A percentile compares a stretch with the other conserved stretches of the same genome.
Evolutionary conservation across 352 stramenopile genomes (phyloP).

Genomic region (Phytophthora pistaciae): DNA sequence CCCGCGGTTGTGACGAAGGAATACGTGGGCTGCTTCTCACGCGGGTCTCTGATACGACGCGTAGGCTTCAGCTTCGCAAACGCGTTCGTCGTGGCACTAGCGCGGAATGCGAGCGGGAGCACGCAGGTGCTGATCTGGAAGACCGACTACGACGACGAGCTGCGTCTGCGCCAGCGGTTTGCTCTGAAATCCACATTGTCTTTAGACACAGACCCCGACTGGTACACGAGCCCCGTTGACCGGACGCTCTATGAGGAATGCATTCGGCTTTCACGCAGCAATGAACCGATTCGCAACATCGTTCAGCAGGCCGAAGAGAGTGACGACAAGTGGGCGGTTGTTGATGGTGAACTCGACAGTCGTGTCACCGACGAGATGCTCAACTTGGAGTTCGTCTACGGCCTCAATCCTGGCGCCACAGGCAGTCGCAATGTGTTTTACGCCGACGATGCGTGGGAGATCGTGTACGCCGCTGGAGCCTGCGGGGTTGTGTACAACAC

Average conservation of each 20-base stretch:
- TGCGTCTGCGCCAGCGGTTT: constrained; percentile 48
- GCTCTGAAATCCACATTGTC: constrained; percentile 25
- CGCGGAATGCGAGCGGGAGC: constrained; percentile 40
- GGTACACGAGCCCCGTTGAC: constrained; percentile 34
- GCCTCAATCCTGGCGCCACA: constrained; percentile 62
- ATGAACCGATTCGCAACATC: background rate
- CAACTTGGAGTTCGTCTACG: constrained; percentile 82
- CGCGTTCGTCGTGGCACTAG: constrained; percentile 61
- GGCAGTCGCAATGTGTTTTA: constrained; percentile 80
- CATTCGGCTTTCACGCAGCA: constrained; percentile 12
- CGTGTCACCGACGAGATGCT: constrained; percentile 38
- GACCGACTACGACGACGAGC: constrained; percentile 80
- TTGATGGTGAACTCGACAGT: constrained; percentile 1
- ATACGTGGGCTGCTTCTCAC: constrained; percentile 60
- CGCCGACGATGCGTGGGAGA: constrained; percentile 74
- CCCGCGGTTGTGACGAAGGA: constrained; percentile 60
- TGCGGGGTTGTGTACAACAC: constrained; percentile 89
- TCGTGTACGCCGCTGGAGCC: constrained; percentile 84
- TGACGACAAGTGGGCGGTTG: constrained; percentile 11
- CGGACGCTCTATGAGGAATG: constrained; percentile 24
- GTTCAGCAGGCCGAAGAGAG: constrained; percentile 11
- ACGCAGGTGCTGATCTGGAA: constrained; percentile 72
- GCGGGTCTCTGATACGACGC: constrained; percentile 47
- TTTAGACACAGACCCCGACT: constrained; percentile 2
- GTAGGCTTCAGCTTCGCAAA: constrained; percentile 67